Conservation (phyloP, 192 early-diverging fungal genomes). For the Phlyctochytrium arcticum region DNA sequence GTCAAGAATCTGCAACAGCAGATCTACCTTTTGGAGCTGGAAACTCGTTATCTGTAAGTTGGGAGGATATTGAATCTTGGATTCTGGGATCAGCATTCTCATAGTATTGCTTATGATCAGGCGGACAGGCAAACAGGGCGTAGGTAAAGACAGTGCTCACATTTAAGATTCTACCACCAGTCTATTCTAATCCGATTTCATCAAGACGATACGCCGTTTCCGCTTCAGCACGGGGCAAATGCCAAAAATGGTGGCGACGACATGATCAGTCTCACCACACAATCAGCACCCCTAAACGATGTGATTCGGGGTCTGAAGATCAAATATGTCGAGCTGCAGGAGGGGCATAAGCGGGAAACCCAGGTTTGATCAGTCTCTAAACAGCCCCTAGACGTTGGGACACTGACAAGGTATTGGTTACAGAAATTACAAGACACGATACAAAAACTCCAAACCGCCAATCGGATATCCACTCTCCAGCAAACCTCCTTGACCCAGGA, state of each 20-base stretch:
- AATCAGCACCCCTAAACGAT: constrained; percentile 39
- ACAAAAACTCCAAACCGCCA: neutral
- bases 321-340: constrained; percentile 54
- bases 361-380: no score
- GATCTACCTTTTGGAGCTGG: constrained; percentile 55
- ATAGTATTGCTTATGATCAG: no score
- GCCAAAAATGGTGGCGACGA: neutral
- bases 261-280: neutral
- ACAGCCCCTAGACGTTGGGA: no score
- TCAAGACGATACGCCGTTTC: constrained; percentile 10
- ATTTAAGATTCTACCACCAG: no score
- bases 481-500: neutral
- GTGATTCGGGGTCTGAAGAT: constrained; percentile 39
- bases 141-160: no score
- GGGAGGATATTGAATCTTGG: neutral
- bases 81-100: neutral
- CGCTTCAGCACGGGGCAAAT: neutral
- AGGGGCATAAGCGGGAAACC: constrained; percentile 40
- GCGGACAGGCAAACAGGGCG: no score
- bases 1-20: constrained; percentile 58
- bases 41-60: constrained; percentile 56
- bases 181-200: no score
- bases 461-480: neutral
- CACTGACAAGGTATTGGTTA: no score
- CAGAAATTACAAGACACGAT: constrained; percentile 13